Percentiles rank a stretch among this genome's conserved stretches.
Conservation (phyloP, 345 rosid species). For the Citrus hindsii region DNA sequence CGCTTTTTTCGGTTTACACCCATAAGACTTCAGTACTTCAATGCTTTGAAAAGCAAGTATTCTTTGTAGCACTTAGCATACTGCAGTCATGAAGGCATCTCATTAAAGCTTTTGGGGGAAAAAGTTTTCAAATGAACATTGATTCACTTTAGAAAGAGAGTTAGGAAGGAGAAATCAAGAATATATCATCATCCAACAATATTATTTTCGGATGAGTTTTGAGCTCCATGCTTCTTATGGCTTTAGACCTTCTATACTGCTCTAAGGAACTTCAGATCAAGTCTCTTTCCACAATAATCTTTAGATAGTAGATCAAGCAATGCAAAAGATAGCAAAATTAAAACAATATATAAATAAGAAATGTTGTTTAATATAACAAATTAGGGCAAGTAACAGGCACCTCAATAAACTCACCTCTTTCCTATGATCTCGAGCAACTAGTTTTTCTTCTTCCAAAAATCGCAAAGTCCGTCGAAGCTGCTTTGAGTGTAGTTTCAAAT, state of each 20-base stretch:
- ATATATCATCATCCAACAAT: background rate
- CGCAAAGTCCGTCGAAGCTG: conserved; percentile 71
- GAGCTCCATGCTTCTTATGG: background rate
- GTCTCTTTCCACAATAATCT: background rate
- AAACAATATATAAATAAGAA: background rate
- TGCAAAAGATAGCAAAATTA: background rate
- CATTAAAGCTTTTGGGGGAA: background rate
- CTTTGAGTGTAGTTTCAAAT: conserved; percentile 72
- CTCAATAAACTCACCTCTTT: conserved; percentile 55
- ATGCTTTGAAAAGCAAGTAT: background rate
- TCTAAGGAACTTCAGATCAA: background rate
- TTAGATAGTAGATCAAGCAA: background rate
- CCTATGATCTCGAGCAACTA: conserved; percentile 71
- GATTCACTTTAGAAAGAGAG: background rate
- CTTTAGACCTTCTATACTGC: background rate
- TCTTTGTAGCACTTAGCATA: background rate
- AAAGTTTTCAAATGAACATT: background rate
- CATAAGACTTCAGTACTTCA: background rate
- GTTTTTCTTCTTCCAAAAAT: conserved; percentile 75
- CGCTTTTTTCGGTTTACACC: background rate
- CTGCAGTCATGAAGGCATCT: background rate
- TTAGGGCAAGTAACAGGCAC: background rate
- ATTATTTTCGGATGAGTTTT: background rate
- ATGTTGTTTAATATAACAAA: background rate
- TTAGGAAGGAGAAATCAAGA: background rate